Base-by-base conservation (phyloP, 2,329 filamentous ascomycete genomes). In the Fusarium sp. region DNA sequence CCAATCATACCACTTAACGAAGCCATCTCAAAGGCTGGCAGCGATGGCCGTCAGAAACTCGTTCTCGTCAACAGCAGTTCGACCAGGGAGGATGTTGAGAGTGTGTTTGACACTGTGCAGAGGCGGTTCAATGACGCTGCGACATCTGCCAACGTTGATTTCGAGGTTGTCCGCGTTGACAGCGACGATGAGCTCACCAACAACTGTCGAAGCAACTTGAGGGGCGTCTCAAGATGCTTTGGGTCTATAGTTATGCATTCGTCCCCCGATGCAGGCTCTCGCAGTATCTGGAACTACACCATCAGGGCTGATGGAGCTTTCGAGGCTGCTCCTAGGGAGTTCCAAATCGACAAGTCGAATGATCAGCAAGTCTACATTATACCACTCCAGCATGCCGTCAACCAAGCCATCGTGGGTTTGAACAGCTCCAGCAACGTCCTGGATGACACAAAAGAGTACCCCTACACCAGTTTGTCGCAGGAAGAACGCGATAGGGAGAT, bases 201-300 rank as follows among this genome's bases (percentile, higher is more conserved):
- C 25, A 79, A 83, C 24, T 96, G 92, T 72, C 83, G 82, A 26
- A 88, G 83, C 65, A 84, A 81, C 35, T 76, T 91, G 46, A 79
- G 86, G 34, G 91, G 91, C 15, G 87, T 90, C 1, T 90, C 89
- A 11, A 78, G 76, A 1, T 95, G 91, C 74, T 93, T 89, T 71
- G 90, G 85, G 15, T 92, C 90, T 8, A 84, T 90, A 2, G 85
- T 90, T 5, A 94, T 96, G 77, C 81, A 87, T 50, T 89, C 89
- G 1, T 96, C 91, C 6, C 91, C 92, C 0, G 82, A 76, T 2
- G 88, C 95, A 77, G 91, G 91, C 9, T 62, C 74, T 1, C 83
- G 82, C 7, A 83, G 84, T 2, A 76, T 85, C 40, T 97, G 93
- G 93, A 96, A 95, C 76, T 97, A 97, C 72, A 93, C 91, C 0